Conservation (phyloP, 2,329 filamentous ascomycete species). For the Aspergillus intermedius region DNA sequence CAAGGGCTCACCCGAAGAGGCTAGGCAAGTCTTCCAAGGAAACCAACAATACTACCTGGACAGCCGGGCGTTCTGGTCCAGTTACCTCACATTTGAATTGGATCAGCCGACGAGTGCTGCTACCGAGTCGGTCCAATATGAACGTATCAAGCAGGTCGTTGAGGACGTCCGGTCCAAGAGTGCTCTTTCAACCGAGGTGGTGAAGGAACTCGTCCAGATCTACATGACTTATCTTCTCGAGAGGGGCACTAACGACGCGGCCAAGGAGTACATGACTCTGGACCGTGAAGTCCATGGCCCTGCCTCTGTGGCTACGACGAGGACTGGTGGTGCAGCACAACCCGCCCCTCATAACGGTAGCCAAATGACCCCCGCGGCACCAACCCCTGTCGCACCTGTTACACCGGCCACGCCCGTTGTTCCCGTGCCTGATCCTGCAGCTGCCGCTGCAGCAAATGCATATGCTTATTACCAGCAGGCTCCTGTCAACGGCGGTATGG, state of each 20-base stretch:
- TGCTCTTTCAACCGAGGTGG: conserved; percentile 57
- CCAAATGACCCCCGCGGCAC: conserved; percentile 9
- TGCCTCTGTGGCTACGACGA: conserved; percentile 30
- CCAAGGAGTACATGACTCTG: conserved; percentile 76
- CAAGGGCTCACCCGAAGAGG: conserved; percentile 72
- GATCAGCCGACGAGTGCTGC: conserved; percentile 66
- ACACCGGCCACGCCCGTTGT: conserved; percentile 1
- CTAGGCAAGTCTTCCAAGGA: conserved; percentile 73
- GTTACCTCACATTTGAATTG: conserved; percentile 82
- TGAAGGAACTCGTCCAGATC: conserved; percentile 67
- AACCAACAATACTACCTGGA: conserved; percentile 80
- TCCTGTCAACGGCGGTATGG: conserved; percentile 21
- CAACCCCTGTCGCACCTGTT: background rate
- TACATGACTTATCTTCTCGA: conserved; percentile 84
- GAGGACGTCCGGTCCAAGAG: conserved; percentile 68
- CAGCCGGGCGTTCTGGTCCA: conserved; percentile 82
- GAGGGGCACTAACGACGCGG: conserved; percentile 71
- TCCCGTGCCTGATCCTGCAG: conserved; percentile 6
- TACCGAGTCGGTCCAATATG: conserved; percentile 58
- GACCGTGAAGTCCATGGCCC: conserved; percentile 80
- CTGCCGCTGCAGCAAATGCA: conserved; percentile 14
- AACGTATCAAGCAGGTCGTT: conserved; percentile 74
- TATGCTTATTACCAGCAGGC: conserved; percentile 27
- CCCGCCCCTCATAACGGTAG: conserved; percentile 16
- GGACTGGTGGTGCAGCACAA: conserved; percentile 20